These are phyloP conservation scores for Solanum hybrid DNA, from an alignment of 305 asterid species.

Conservation along the genomic window DNA sequence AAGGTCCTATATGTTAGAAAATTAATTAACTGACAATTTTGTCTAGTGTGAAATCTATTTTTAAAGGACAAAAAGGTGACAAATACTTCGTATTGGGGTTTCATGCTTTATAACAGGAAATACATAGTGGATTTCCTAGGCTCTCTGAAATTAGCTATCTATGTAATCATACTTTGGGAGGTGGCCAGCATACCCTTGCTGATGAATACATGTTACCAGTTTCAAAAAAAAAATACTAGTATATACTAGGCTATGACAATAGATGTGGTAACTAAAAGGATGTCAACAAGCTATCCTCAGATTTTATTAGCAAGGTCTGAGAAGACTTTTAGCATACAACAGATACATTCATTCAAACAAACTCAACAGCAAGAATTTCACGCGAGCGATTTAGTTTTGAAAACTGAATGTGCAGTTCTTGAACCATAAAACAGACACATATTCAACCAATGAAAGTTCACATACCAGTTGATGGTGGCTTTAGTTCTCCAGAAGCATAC, in stretches of 20 bases:
- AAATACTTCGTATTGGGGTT: background rate
- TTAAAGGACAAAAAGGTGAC: background rate
- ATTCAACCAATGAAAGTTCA: conserved; percentile 7
- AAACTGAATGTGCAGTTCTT: background rate
- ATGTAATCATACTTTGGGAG: background rate
- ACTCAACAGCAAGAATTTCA: background rate
- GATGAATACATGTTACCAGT: background rate
- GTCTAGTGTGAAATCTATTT: background rate
- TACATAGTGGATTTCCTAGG: background rate
- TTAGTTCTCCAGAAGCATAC: conserved; percentile 95
- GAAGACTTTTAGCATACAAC: background rate
- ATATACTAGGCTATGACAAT: background rate
- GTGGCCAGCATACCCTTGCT: background rate
- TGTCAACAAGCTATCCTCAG: background rate
- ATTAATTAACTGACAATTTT: background rate
- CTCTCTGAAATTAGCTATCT: background rate
- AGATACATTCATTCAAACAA: background rate
- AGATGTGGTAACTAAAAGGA: background rate
- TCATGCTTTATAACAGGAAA: background rate
- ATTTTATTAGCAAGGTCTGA: background rate
- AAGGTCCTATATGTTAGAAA: background rate
- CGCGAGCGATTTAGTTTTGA: background rate
- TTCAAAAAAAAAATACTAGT: background rate
- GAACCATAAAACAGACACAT: background rate
- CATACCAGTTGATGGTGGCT: conserved; percentile 88